phyloP scores from a whole-genome alignment of 805 yeast species.

The Schwanniomyces pseudopolymorphus region DNA sequence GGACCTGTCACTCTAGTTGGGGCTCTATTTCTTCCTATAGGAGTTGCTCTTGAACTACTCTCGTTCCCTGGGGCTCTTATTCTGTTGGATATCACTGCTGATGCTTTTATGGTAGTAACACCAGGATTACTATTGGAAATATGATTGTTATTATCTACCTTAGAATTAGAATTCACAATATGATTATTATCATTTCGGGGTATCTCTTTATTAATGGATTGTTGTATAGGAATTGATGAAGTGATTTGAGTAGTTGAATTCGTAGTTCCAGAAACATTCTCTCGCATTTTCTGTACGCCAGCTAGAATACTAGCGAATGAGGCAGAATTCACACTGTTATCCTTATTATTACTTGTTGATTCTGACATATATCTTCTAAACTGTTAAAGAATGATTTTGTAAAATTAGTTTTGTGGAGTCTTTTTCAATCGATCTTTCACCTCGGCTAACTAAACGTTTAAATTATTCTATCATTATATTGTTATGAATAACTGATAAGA shows the following conservation, averaged over 20 bases:
- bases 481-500: neutral
- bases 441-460: neutral
- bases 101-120: neutral
- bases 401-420: neutral
- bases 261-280: conserved; percentile 19
- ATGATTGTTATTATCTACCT: neutral
- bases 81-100: neutral
- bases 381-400: neutral
- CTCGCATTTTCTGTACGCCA: conserved; percentile 62
- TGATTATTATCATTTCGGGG: neutral
- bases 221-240: neutral
- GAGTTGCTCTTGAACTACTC: neutral
- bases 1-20: conserved; percentile 8
- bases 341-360: conserved; percentile 1
- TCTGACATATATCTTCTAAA: neutral
- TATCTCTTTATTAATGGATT: neutral
- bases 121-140: neutral
- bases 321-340: conserved; percentile 45
- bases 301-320: conserved; percentile 72
- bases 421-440: neutral
- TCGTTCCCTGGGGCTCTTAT: neutral
- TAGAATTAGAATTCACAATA: neutral
- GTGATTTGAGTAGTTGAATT: neutral
- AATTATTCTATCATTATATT: neutral
- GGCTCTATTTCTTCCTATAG: conserved; percentile 2